Base-by-base conservation (phyloP, 176 grass and related monocot genomes). In the Zoysia pacifica region DNA sequence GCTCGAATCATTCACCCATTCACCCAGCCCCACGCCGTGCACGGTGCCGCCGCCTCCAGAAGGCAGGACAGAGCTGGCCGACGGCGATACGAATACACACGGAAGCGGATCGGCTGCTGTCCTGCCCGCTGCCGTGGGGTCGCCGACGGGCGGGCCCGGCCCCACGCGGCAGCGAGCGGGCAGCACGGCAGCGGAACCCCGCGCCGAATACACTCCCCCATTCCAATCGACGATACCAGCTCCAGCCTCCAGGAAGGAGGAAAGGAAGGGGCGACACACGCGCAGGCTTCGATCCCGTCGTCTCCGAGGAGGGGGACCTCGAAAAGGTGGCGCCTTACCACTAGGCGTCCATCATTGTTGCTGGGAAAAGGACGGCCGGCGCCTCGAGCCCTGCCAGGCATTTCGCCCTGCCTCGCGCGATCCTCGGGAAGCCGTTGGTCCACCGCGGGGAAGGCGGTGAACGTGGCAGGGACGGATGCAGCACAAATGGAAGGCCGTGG, bases 401-500 rank as follows among this genome's bases (percentile, higher is more conserved):
- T 64, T 71, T 14, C 55, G 81, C 63, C 20, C 70, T 5, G 13
- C 70, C 9, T 18, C 49, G 58, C 87, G 65, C 81, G 82, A 85
- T 81, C 72, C 71, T 72, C 71, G 80, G 8, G 76, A 81, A 48
- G 54, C 42, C 76, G 81, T 80, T 72, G 18, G 2, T 10, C 8
- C 39, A 49, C 44, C 45, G 60, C 36, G 69, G 37, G 79, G 53
- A 70, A 70, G 66, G 48, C 19, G 86, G 69, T 45, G 63, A 55
- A 76, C 81, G 72, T 39, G 71, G 64, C 15, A 18, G 28, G 28
- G 28, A 28, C 28, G 28, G 19, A 73, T 74, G 88, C 49, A 47
- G 68, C 72, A 49, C 35, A 92, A 89, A 71, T 90, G 84, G 84
- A 91, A 86, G 84, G 71, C n/a, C 45, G 59, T 20, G 11, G 77